Evolutionary conservation across 2,329 filamentous ascomycete genomes (phyloP).

Genomic region (Juglanconis sp.): DNA sequence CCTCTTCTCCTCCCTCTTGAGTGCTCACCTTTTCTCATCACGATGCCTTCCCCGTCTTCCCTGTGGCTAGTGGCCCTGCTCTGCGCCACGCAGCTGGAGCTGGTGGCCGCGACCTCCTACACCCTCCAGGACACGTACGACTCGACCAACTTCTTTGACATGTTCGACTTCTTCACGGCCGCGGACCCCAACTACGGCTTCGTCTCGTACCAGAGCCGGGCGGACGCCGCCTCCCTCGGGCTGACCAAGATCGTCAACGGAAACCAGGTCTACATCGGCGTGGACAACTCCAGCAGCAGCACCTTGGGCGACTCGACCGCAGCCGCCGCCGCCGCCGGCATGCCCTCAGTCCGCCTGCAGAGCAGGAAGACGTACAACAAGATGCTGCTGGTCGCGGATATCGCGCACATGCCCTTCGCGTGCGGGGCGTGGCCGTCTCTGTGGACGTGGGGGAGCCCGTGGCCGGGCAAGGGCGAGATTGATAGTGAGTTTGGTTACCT

Average conservation of each 20-base stretch:
- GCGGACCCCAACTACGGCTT: slow-evolving; percentile 72
- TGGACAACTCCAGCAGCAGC: slow-evolving; percentile 56
- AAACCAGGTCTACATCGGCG: slow-evolving; percentile 62
- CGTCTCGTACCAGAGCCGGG: slow-evolving; percentile 63
- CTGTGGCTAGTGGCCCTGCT: too few relatives aligned
- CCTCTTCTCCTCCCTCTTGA: too few relatives aligned
- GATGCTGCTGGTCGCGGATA: slow-evolving; percentile 70
- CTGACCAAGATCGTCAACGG: slow-evolving; percentile 55
- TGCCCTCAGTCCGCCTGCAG: slow-evolving; percentile 1
- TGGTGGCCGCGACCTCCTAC: slow-evolving; percentile 39
- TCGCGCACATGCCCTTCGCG: slow-evolving; percentile 72
- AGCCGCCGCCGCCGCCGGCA: not conserved
- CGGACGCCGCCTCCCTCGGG: slow-evolving; percentile 52
- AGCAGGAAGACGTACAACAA: slow-evolving; percentile 66
- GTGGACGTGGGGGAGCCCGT: slow-evolving; percentile 64
- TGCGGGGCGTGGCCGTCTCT: slow-evolving; percentile 78
- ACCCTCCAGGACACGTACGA: slow-evolving; percentile 46
- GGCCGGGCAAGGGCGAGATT: slow-evolving; percentile 71
- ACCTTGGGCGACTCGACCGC: too few relatives aligned
- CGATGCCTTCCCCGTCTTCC: too few relatives aligned
- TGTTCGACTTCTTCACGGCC: slow-evolving; percentile 53
- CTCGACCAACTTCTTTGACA: slow-evolving; percentile 51
- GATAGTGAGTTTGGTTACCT: slow-evolving; percentile 42
- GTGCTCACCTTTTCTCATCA: too few relatives aligned
- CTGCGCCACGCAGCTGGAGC: too few relatives aligned